phyloP scores from a whole-genome alignment of 23 red algal genomes.

The Rhodosorus marinus region DNA sequence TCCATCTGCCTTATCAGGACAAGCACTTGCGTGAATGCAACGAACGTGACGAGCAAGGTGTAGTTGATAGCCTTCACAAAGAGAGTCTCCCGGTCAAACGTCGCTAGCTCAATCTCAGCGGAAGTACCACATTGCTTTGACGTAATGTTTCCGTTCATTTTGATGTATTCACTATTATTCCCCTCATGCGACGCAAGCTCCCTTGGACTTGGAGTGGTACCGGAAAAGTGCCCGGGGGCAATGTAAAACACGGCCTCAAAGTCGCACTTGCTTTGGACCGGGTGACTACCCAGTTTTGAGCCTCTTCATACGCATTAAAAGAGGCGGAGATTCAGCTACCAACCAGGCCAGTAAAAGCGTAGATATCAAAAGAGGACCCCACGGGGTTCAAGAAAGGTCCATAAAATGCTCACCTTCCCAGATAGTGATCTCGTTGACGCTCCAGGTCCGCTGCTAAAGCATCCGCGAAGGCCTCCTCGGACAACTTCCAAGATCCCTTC shows the following conservation, averaged over 20 bases:
- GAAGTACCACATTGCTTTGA: constrained; percentile 16
- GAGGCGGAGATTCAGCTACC: neutral
- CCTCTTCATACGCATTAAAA: neutral
- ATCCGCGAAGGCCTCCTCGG: neutral
- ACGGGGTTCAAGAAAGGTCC: neutral
- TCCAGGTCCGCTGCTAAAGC: neutral
- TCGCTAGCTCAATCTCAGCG: constrained; percentile 32
- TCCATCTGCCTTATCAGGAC: constrained; percentile 78
- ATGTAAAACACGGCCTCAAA: neutral
- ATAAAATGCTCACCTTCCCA: neutral
- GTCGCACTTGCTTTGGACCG: neutral
- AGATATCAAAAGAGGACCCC: neutral
- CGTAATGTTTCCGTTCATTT: constrained; percentile 45
- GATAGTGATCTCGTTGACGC: neutral
- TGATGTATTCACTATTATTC: neutral
- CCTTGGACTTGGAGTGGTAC: neutral
- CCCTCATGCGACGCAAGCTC: neutral
- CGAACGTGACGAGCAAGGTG: constrained; percentile 46
- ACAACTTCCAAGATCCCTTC: neutral
- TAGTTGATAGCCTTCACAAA: constrained; percentile 70
- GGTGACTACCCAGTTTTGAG: neutral
- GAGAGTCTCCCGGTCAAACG: constrained; percentile 35
- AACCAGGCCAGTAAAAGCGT: neutral
- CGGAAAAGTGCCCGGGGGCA: neutral
- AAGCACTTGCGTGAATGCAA: constrained; percentile 53